Evolutionary conservation across 2,329 filamentous ascomycete species (phyloP).

Genomic region (Talaromyces sp.): DNA sequence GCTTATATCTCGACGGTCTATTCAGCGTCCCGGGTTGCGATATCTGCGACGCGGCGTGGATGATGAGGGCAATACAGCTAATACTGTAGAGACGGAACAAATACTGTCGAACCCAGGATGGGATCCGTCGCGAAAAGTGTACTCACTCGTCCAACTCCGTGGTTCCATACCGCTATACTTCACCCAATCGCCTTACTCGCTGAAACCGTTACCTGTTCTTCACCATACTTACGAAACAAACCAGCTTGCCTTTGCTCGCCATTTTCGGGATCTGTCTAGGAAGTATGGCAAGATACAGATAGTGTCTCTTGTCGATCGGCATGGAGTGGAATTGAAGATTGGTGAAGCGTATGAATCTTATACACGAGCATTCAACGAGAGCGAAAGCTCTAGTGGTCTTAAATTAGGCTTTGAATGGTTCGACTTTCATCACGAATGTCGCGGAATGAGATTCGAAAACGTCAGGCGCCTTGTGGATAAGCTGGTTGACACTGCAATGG

Average conservation of each 20-base stretch:
- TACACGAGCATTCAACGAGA: slow-evolving; percentile 65
- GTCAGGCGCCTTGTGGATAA: slow-evolving; percentile 75
- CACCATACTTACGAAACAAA: slow-evolving; percentile 81
- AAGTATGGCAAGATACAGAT: slow-evolving; percentile 76
- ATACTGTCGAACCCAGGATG: slow-evolving; percentile 73
- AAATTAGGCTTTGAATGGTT: slow-evolving; percentile 86
- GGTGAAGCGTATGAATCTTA: slow-evolving; percentile 74
- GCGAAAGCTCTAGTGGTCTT: slow-evolving; percentile 52
- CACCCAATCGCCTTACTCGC: slow-evolving; percentile 87
- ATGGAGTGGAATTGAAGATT: slow-evolving; percentile 75
- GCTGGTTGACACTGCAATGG: slow-evolving; percentile 65
- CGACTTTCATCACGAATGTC: slow-evolving; percentile 88
- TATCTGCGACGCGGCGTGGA: slow-evolving; percentile 90
- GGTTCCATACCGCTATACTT: slow-evolving; percentile 95
- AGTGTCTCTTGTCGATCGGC: slow-evolving; percentile 84
- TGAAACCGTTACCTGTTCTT: slow-evolving; percentile 80
- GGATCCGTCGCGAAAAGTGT: slow-evolving; percentile 61
- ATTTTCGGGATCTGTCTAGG: slow-evolving; percentile 68
- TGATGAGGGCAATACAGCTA: slow-evolving; percentile 83
- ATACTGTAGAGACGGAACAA: slow-evolving; percentile 93
- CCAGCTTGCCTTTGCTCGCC: slow-evolving; percentile 70
- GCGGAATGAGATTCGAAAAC: slow-evolving; percentile 97
- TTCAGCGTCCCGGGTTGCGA: slow-evolving; percentile 79
- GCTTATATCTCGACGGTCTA: slow-evolving; percentile 83
- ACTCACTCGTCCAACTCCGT: slow-evolving; percentile 83